These are phyloP conservation scores for Neonectria ditissima DNA, from an alignment of 2,329 filamentous ascomycete genomes.

Conservation along the genomic window DNA sequence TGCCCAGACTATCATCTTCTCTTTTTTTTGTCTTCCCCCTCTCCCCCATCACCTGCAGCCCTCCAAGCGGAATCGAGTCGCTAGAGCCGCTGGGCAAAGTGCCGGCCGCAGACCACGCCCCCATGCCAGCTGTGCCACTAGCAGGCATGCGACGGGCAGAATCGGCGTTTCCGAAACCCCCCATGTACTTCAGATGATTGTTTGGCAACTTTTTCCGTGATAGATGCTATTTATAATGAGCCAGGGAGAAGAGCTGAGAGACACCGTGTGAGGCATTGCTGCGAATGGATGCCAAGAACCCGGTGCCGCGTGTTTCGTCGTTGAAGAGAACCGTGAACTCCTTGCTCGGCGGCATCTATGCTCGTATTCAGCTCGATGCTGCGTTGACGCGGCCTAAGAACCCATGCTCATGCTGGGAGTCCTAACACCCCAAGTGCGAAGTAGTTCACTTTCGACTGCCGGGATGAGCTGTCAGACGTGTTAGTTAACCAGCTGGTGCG, in stretches of 20 bases:
- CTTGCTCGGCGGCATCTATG: not conserved
- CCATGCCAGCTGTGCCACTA: constrained; percentile 12
- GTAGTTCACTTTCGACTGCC: not conserved
- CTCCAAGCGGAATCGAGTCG: not conserved
- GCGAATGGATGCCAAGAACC: not conserved
- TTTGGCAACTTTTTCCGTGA: not conserved
- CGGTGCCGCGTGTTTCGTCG: not conserved
- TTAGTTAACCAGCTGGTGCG: not conserved
- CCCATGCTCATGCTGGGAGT: not conserved
- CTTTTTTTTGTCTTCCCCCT: too few relatives aligned
- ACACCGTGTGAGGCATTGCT: not conserved
- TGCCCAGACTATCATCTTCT: not conserved
- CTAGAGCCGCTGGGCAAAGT: constrained; percentile 7
- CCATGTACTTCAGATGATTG: constrained; percentile 19
- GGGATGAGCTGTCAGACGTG: not conserved
- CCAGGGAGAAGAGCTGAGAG: not conserved
- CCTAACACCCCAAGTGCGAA: not conserved
- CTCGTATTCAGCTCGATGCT: not conserved
- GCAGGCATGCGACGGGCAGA: constrained; percentile 7
- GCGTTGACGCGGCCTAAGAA: not conserved
- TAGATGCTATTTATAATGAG: not conserved
- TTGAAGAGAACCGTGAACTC: not conserved
- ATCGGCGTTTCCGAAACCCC: constrained; percentile 18
- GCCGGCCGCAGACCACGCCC: constrained; percentile 22
- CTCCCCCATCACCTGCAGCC: not conserved